Conservation (phyloP, 106 monocot genomes). For the Dactylorhiza incarnata region DNA sequence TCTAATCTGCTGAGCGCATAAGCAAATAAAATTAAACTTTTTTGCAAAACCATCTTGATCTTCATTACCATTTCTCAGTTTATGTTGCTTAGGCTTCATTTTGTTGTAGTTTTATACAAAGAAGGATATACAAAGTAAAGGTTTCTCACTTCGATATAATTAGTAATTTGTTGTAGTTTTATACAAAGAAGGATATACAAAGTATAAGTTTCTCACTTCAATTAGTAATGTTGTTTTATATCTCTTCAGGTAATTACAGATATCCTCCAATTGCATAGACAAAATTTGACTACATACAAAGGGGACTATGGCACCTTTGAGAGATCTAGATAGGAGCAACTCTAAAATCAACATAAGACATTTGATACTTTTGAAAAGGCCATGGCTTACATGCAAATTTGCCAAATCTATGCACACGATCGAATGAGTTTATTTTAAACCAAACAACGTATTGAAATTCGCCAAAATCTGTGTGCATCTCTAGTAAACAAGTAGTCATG, state of each 20-base stretch:
- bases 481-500: not conserved
- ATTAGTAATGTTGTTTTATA: not conserved
- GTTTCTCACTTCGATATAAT: not conserved
- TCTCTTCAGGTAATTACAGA: constrained; percentile 85
- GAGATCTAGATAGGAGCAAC: constrained; percentile 72
- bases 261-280: constrained; percentile 70
- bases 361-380: constrained; percentile 84
- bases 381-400: constrained; percentile 93
- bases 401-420: not conserved
- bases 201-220: not conserved
- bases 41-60: constrained; percentile 97
- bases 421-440: not conserved
- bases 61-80: constrained; percentile 30
- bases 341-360: constrained; percentile 90
- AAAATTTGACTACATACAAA: constrained; percentile 77
- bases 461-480: not conserved
- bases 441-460: not conserved
- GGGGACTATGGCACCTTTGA: constrained; percentile 99
- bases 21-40: constrained; percentile 8
- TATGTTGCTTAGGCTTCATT: not conserved
- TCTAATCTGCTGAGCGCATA: not conserved
- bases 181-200: not conserved
- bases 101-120: not conserved
- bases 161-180: not conserved
- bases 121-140: not conserved